Evolutionary conservation across 2,329 filamentous ascomycete genomes (phyloP), one percentile per base, ranked within the genome.

Genomic region (Cercospora beticola): DNA sequence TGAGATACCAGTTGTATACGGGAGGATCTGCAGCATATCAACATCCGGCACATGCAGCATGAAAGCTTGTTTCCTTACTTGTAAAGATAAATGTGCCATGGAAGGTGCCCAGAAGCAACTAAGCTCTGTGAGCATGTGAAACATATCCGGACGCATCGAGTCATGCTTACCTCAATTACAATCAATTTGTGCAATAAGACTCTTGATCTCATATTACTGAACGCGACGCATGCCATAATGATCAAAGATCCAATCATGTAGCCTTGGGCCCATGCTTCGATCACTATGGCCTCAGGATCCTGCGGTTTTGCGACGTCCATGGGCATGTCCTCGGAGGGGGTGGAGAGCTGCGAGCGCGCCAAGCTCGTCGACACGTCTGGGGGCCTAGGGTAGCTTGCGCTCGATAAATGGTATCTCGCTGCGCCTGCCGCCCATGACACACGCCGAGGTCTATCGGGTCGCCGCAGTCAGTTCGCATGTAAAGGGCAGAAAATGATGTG

Each of bases 1-100:
- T 88, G 2, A 43, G 81, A 77, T 88, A 90, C 88, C 88, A 90
- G 60, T 86, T 87, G 74, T 88, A 89, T 3, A 81, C 81, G 0
- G 86, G 86, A 8, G 81, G 82, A 69, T 83, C 72, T 72, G 63
- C 28, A 40, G 40, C 6, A 61, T 52, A 66, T 73, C 59, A 70
- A 67, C 28, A n/a, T 2, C 33, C 26, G 60, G n/a, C 12, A 56
- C 14, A 64, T 33, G 23, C 36, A 57, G 16, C 62, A 43, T 60
- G 64, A 49, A 58, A 56, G 63, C 49, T 54, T 46, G 66, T 65
- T 40, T 68, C 59, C 70, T 57, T 52, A 72, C 72, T 79, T 64
- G 85, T 83, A 78, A 89, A 89, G 40, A 88, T 84, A 76, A 87
- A 88, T 68, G 86, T 78, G 7, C 86, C 86, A 74, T 88, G 86